Evolutionary conservation across 768 basidiomycete species (phyloP), one percentile per base, ranked within the genome.

Genomic region (Cystobasidium ongulense): DNA sequence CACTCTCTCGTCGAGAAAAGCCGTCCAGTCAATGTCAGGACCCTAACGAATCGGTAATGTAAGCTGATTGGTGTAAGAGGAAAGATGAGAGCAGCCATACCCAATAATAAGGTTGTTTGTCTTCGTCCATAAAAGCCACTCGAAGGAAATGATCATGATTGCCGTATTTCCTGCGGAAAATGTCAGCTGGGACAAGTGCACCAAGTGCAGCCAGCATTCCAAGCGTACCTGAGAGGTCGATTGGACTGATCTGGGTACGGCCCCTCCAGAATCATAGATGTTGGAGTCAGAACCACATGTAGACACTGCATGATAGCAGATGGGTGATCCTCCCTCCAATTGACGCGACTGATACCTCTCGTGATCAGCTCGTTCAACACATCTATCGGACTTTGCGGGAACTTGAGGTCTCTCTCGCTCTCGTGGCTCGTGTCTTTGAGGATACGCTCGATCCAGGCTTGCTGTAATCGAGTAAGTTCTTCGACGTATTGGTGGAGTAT

Each of bases 111-210:
- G 29, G 13, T 25, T 36, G 66, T 46, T 74, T 64, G 33, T 74
- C 73, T 36, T 74, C 73, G 43, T 74, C 73, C 73, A 74, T 66
- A 68, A 74, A 74, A 4, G 73, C 63, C 1, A 74, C 73, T 7
- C 73, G 73, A 38, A 74, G 17, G 62, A 74, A 74, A 46, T 67
- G 64, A 36, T 74, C 73, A 29, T 64, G 50, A 21, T 74, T 36
- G n/a, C 73, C 73, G 59, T 71, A 71, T 71, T 71, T 54, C 23
- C 68, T 71, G 53, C 50, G 59, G 13, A 25, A 8, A 67, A 36
- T 29, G 18, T 67, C 25, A 67, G 10, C 18, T 39, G 31, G n/a
- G n/a, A n/a, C n/a, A n/a, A n/a, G n/a, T n/a, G n/a, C n/a, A n/a
- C n/a, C n/a, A n/a, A 23, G 15, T 7, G 62, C 7, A 8, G 39